Evolutionary conservation across 2,329 filamentous ascomycete species (phyloP).

Genomic region (Arthroderma uncinatum): DNA sequence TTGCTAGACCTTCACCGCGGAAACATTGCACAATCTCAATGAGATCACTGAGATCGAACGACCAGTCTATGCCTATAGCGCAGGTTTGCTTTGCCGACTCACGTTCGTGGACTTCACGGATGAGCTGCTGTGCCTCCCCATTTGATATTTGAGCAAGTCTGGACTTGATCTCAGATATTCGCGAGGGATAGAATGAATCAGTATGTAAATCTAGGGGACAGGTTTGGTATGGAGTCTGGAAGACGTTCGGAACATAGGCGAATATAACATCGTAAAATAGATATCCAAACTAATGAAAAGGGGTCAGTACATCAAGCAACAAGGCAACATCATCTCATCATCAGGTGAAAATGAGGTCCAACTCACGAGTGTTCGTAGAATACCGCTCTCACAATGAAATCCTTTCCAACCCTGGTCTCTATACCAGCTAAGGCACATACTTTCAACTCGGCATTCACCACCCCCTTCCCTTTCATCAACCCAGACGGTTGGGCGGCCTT

Average conservation of each 20-base stretch:
- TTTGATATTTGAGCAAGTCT: constrained; percentile 80
- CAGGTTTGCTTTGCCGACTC: constrained; percentile 65
- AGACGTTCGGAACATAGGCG: constrained; percentile 87
- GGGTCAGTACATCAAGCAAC: background rate
- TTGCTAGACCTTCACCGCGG: constrained; percentile 64
- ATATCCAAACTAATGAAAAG: constrained; percentile 51
- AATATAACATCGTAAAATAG: constrained; percentile 92
- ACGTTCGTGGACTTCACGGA: constrained; percentile 55
- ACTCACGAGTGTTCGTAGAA: constrained; percentile 65
- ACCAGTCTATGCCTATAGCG: constrained; percentile 87
- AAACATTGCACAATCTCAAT: constrained; percentile 70
- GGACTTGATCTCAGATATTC: constrained; percentile 81
- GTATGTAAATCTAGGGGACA: constrained; percentile 88
- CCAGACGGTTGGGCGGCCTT: constrained; percentile 61
- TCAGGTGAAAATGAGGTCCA: background rate
- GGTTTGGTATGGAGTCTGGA: constrained; percentile 90
- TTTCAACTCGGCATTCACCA: constrained; percentile 76
- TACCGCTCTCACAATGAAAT: constrained; percentile 84
- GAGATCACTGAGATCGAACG: constrained; percentile 67
- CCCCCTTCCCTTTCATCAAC: constrained; percentile 60
- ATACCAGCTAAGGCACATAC: constrained; percentile 86
- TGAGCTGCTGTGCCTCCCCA: constrained; percentile 56
- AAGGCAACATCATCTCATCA: background rate
- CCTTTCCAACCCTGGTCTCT: constrained; percentile 80
- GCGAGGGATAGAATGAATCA: constrained; percentile 76